Conservation (phyloP, 179 eudicot genomes). For the Patellifolia procumbens region DNA sequence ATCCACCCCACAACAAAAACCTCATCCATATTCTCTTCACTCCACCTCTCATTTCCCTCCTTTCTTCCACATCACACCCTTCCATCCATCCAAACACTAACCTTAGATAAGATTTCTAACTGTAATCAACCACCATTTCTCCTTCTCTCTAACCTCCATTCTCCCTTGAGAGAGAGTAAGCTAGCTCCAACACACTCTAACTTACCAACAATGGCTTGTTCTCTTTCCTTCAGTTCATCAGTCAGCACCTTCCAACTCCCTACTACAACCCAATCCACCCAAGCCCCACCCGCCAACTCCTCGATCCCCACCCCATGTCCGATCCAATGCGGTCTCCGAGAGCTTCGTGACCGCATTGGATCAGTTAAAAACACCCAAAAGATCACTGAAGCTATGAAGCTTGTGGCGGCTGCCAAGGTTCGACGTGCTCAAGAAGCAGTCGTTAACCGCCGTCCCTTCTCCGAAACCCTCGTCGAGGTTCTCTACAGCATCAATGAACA, state of each 20-base stretch:
- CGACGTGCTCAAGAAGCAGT: conserved; percentile 84
- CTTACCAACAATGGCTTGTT: conserved; percentile 41
- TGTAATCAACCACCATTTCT: not conserved
- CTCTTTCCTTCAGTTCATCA: conserved; percentile 60
- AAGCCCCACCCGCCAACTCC: conserved; percentile 33
- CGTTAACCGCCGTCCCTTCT: conserved; percentile 71
- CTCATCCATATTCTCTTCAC: conserved; percentile 43
- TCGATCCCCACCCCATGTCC: not conserved
- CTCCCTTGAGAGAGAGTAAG: not conserved
- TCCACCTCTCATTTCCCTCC: conserved; percentile 64
- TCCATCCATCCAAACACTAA: not conserved
- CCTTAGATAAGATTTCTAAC: conserved; percentile 26
- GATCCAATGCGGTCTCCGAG: conserved; percentile 37
- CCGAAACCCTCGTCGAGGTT: conserved; percentile 78
- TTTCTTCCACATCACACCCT: conserved; percentile 31
- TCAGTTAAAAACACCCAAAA: conserved; percentile 75
- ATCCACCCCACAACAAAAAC: conserved; percentile 28
- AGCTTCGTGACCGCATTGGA: conserved; percentile 35
- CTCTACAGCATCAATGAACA: conserved; percentile 85
- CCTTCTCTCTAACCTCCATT: not conserved
- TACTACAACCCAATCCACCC: conserved; percentile 31
- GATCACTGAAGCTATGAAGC: conserved; percentile 92
- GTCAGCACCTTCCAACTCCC: conserved; percentile 52
- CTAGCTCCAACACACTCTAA: conserved; percentile 39
- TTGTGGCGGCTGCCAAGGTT: conserved; percentile 88